Base-by-base conservation (phyloP, 768 basidiomycete genomes). In the Leccinum barrowsii region DNA sequence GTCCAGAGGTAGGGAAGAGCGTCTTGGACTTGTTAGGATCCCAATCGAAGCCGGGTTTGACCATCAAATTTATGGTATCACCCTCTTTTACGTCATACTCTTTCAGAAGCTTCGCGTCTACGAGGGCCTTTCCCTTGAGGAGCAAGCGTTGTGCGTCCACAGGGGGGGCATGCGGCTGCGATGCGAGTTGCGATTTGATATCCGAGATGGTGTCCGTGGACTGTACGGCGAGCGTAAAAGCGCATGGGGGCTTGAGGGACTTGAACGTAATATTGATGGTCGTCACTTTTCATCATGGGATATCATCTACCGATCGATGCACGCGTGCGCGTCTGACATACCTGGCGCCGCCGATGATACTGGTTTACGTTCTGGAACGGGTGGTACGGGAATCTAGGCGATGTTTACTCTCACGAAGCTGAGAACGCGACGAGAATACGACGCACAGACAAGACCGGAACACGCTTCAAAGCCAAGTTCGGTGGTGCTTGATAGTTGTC, bases 91-190 rank as follows among this genome's bases (percentile, higher is more conserved):
- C 80, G 67, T 77, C 83, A 77, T 98, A 99, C 71, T 98, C 97
- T 68, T 89, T 89, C 42, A 98, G 76, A 10, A 99, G 83, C 70
- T 95, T 96, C 24, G 76, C 76, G 77, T 98, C 96, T 15, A 85
- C 86, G 62, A 98, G 82, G 0, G 89, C 94, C 73, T 99, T 99
- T 57, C 97, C 97, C 75, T 95, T 98, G 54, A 97, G 79, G 11
- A 99, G 78, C 15, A 98, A 82, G 3, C 97, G 80, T 73, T 97
- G 95, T 30, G 82, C 79, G 69, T 92, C 87, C 48, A 86, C 82
- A 8, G 89, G 83, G 0, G 94, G 94, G 0, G 92, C 91, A 51
- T 77, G 76, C 28, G 85, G 76, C 63, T 86, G 77, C 1, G 83
- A 68, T 13, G 87, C 82, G 57, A 98, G 85, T 61, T 84, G 85